Evolutionary conservation across 495 filamentous ascomycete species (phyloP).

Genomic region (Penicillium canescens): DNA sequence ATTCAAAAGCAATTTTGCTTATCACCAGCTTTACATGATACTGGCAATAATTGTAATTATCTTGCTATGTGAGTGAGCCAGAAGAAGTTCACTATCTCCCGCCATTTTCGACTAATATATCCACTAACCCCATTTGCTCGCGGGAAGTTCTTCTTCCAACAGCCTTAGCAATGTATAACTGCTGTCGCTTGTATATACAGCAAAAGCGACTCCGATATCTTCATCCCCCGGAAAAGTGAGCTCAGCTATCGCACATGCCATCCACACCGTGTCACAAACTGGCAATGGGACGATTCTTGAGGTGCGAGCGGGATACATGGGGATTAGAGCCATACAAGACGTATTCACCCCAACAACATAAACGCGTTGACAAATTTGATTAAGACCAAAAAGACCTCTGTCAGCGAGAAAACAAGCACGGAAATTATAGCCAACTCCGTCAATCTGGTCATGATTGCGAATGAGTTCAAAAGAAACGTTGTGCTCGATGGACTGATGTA

Average conservation of each 20-base stretch:
- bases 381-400: not conserved
- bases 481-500: constrained; percentile 23
- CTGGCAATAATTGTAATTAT: constrained; percentile 1
- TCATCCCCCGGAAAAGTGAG: not conserved
- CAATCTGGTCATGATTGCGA: constrained; percentile 18
- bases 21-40: constrained; percentile 14
- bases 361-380: constrained; percentile 5
- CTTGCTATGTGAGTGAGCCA: constrained; percentile 9
- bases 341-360: constrained; percentile 7
- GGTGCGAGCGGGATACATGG: constrained; percentile 15
- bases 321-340: not conserved
- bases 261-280: constrained; percentile 6
- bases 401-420: not conserved
- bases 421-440: constrained; percentile 12
- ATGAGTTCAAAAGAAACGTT: constrained; percentile 17
- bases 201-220: not conserved
- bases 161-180: constrained; percentile 16
- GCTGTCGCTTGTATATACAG: constrained; percentile 13
- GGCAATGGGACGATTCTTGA: constrained; percentile 5
- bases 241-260: constrained; percentile 4
- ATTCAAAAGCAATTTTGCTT: not conserved
- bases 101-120: not conserved
- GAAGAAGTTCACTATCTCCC: not conserved
- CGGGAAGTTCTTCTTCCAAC: constrained; percentile 11
- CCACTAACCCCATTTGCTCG: constrained; percentile 9